Percentiles rank a stretch among this genome's conserved stretches.
phyloP scores from a whole-genome alignment of 1,284 basidiomycete genomes.

The Papiliotrema flavescens region DNA sequence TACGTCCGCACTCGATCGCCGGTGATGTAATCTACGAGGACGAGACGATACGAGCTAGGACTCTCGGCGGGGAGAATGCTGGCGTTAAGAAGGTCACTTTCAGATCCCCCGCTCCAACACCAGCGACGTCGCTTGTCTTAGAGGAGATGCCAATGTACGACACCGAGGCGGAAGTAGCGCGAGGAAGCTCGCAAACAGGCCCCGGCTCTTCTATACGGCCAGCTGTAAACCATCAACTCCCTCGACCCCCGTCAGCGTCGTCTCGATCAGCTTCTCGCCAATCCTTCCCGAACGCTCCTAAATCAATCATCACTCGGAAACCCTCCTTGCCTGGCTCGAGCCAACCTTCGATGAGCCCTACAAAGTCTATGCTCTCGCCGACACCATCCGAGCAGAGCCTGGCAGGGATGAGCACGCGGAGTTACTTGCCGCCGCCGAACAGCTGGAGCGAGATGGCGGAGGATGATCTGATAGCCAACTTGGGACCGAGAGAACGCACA shows the following conservation, averaged over 20 bases:
- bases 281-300: slow-evolving; percentile 1
- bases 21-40: background rate
- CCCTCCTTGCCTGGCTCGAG: slow-evolving; percentile 9
- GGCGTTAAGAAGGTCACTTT: slow-evolving; percentile 35
- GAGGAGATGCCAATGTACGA: slow-evolving; percentile 6
- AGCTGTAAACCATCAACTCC: too few relatives aligned
- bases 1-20: slow-evolving; percentile 4
- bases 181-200: too few relatives aligned
- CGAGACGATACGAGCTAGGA: slow-evolving; percentile 8
- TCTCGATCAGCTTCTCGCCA: slow-evolving; percentile 15
- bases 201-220: too few relatives aligned
- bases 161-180: too few relatives aligned
- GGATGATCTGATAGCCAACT: slow-evolving; percentile 87
- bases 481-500: slow-evolving; percentile 88
- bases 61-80: slow-evolving; percentile 15
- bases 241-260: slow-evolving; percentile 1
- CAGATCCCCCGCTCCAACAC: slow-evolving; percentile 31
- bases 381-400: slow-evolving; percentile 23
- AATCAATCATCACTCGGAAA: slow-evolving; percentile 13
- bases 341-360: slow-evolving; percentile 4
- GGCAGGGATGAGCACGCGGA: slow-evolving; percentile 14
- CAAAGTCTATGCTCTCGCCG: slow-evolving; percentile 17
- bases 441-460: slow-evolving; percentile 97
- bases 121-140: slow-evolving; percentile 25
- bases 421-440: slow-evolving; percentile 57